Evolutionary conservation across 1,284 basidiomycete genomes (phyloP).

Genomic region (Trichosporon sp.): DNA sequence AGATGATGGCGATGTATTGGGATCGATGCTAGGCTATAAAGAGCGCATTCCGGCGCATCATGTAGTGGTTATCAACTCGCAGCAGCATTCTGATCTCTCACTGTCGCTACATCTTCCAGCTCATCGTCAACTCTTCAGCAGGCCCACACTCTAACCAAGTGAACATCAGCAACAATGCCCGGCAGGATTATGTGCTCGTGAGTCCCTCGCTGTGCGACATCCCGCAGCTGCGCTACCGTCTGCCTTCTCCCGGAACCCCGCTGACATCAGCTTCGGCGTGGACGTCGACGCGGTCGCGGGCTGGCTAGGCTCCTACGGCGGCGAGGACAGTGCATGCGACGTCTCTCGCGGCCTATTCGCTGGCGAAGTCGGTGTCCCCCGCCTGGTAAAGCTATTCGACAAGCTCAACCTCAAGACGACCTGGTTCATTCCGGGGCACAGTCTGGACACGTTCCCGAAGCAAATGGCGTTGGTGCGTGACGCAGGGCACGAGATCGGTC

Average conservation of each 20-base stretch:
- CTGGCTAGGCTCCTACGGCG: conserved; percentile 52
- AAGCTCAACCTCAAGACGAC: conserved; percentile 63
- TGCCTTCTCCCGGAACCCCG: not conserved
- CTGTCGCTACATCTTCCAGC: not conserved
- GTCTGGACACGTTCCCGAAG: conserved; percentile 48
- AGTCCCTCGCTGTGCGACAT: not conserved
- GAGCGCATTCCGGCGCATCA: too few species aligned
- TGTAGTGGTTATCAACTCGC: too few species aligned
- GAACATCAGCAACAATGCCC: not conserved
- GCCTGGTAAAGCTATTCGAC: conserved; percentile 64
- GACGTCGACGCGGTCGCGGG: conserved; percentile 63
- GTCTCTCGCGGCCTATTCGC: conserved; percentile 50
- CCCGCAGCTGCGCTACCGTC: not conserved
- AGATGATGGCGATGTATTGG: too few species aligned
- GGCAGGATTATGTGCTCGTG: conserved; percentile 15
- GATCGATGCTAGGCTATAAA: too few species aligned
- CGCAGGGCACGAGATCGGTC: conserved; percentile 53
- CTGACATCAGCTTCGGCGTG: conserved; percentile 50
- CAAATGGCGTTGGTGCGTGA: conserved; percentile 48
- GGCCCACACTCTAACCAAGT: not conserved
- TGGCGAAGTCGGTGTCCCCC: conserved; percentile 64
- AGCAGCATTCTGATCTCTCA: too few species aligned
- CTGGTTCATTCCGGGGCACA: conserved; percentile 62
- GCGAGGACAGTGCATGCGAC: conserved; percentile 46
- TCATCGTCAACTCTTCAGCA: not conserved